Conservation (phyloP, 75 land plant genomes). For the Adiantum capillusveneris region DNA sequence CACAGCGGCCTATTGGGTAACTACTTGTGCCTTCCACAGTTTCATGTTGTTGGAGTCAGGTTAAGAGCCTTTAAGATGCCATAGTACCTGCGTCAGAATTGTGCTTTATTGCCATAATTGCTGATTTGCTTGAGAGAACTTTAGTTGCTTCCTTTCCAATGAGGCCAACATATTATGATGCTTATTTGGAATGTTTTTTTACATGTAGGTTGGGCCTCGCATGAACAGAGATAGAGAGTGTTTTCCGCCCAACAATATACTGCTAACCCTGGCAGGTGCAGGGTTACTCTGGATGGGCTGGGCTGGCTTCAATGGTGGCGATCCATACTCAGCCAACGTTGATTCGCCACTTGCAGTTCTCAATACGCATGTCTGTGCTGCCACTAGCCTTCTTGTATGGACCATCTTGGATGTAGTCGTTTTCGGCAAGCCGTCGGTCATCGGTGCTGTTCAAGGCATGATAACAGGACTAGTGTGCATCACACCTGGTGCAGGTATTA, state of each 20-base stretch:
- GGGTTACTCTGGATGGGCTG: slow-evolving; percentile 32
- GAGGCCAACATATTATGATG: neutral
- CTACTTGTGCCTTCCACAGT: neutral
- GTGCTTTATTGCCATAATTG: no score
- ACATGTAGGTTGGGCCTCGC: slow-evolving; percentile 15
- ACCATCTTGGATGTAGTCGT: slow-evolving; percentile 8
- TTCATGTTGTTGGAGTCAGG: neutral
- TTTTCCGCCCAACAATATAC: slow-evolving; percentile 24
- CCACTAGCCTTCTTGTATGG: slow-evolving; percentile 21
- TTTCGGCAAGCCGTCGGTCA: slow-evolving; percentile 11
- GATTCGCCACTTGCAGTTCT: slow-evolving; percentile 17
- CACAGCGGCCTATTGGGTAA: slow-evolving; percentile 56
- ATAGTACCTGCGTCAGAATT: neutral
- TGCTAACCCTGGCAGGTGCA: slow-evolving; percentile 22
- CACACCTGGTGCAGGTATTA: slow-evolving; percentile 29
- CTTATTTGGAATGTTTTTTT: neutral
- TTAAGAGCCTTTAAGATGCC: neutral
- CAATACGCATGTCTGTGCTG: slow-evolving; percentile 22
- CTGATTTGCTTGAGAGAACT: no score
- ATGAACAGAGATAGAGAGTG: slow-evolving; percentile 12
- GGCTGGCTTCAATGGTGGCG: slow-evolving; percentile 27
- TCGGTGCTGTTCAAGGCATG: slow-evolving; percentile 31
- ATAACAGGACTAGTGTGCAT: slow-evolving; percentile 35
- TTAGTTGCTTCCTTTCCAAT: neutral
- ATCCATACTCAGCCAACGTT: slow-evolving; percentile 7